Base-by-base conservation (phyloP, 2,329 filamentous ascomycete genomes). In the Sporothrix phasma region DNA sequence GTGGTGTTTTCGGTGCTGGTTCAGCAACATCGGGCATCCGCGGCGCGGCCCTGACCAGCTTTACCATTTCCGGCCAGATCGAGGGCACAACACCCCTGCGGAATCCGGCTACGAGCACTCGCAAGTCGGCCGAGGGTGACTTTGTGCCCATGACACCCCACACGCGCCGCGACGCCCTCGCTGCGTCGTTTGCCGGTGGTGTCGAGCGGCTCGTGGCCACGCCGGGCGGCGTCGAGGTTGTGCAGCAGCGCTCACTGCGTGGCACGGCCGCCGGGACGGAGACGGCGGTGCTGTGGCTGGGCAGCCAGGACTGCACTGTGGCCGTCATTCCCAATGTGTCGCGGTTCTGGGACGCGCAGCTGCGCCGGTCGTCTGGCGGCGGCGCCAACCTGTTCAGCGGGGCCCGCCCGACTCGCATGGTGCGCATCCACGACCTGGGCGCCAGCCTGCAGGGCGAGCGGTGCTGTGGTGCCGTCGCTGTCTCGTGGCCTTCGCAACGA, bases 131-230 rank as follows among this genome's bases (percentile, higher is more conserved):
- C 0, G 68, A 68, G 7, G 76, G 77, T 17, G 84, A 84, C 41
- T 86, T 87, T 67, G 82, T 82, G 10, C 84, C 84, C 10, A 84
- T 87, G 83, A 87, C 84, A 1, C 84, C 84, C 0, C 83, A 85
- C 66, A 84, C 82, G 10, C 77, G 84, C 45, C 79, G 80, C 45
- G 81, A 84, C 65, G 81, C 79, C 4, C 75, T 81, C 3, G 75
- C 77, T 11, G 77, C 77, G 1, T 75, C 76, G 34, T 73, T 78
- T 17, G 73, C 73, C 0, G 72, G 76, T 6, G 78, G 79, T 0
- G 75, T 79, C 5, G 82, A 84, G 67, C 80, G 80, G 3, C 75
- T 85, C 1, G 76, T 79, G 4, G 73, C 78, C 0, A 77, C 84
- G 3, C 77, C 74, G 24, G 83, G 83, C 45, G 81, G 83, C 13